These are phyloP conservation scores for Pichia cabralensis DNA, from an alignment of 805 yeast species.

Conservation along the genomic window DNA sequence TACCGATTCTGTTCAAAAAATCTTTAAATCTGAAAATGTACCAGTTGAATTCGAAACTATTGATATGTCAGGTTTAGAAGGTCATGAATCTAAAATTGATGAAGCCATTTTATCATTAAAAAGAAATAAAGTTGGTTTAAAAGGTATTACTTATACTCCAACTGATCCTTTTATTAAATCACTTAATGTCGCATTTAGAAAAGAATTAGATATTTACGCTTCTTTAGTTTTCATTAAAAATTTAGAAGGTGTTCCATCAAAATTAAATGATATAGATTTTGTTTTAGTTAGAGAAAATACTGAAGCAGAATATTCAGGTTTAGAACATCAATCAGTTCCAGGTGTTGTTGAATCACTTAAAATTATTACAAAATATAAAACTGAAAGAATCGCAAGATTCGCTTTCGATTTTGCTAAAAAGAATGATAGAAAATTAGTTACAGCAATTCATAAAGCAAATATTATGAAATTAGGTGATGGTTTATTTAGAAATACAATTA, in stretches of 20 bases:
- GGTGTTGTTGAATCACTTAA: slow-evolving; percentile 96
- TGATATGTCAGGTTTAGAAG: slow-evolving; percentile 51
- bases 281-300: slow-evolving; percentile 97
- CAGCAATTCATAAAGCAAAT: slow-evolving; percentile 98
- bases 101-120: slow-evolving; percentile 86
- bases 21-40: slow-evolving; percentile 76
- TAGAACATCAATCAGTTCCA: slow-evolving; percentile 94
- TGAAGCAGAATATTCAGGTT: slow-evolving; percentile 97
- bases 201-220: slow-evolving; percentile 92
- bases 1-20: slow-evolving; percentile 84
- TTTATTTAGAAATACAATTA: slow-evolving; percentile 87
- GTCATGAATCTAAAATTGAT: slow-evolving; percentile 42
- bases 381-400: slow-evolving; percentile 95
- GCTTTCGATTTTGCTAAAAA: slow-evolving; percentile 93
- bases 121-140: slow-evolving; percentile 94
- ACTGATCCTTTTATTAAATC: slow-evolving; percentile 70
- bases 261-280: slow-evolving; percentile 80
- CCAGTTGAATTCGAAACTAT: slow-evolving; percentile 92
- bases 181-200: slow-evolving; percentile 91
- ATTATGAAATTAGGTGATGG: slow-evolving; percentile 99
- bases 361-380: slow-evolving; percentile 87
- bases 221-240: slow-evolving; percentile 89
- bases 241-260: slow-evolving; percentile 88
- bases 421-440: slow-evolving; percentile 85
- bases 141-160: slow-evolving; percentile 92